phyloP scores from a whole-genome alignment of 495 filamentous ascomycete genomes.

The Penicillium crystallinum region DNA sequence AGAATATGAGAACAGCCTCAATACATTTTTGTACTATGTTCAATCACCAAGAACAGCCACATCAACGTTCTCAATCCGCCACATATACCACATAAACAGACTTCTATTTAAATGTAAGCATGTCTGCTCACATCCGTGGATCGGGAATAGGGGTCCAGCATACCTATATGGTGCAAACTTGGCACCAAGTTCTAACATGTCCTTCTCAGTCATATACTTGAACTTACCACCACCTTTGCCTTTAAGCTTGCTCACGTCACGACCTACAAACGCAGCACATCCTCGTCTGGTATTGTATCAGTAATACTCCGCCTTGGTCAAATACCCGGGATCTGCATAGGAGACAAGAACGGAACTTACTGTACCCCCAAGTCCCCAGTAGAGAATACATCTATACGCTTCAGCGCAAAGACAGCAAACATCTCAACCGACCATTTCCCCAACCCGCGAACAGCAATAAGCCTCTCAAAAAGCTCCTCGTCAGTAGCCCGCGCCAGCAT shows the following conservation, averaged over 20 bases:
- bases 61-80: slow-evolving; percentile 75
- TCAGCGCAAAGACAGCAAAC: slow-evolving; percentile 90
- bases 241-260: slow-evolving; percentile 80
- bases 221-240: slow-evolving; percentile 79
- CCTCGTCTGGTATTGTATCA: slow-evolving; percentile 52
- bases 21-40: background rate
- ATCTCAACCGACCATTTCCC: slow-evolving; percentile 94
- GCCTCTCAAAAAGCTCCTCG: slow-evolving; percentile 74
- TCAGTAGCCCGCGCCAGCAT: slow-evolving; percentile 74
- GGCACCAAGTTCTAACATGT: slow-evolving; percentile 80
- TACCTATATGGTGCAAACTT: slow-evolving; percentile 79
- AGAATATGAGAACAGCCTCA: background rate
- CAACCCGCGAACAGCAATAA: slow-evolving; percentile 82
- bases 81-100: slow-evolving; percentile 90
- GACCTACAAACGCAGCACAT: slow-evolving; percentile 81
- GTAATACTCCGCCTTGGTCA: background rate
- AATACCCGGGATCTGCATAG: background rate
- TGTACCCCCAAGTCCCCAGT: slow-evolving; percentile 92
- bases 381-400: slow-evolving; percentile 89
- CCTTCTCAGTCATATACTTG: slow-evolving; percentile 93
- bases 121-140: background rate
- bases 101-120: slow-evolving; percentile 41
- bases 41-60: slow-evolving; percentile 54
- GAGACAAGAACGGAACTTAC: slow-evolving; percentile 36
- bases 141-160: slow-evolving; percentile 34